Percentiles rank a stretch among this genome's conserved stretches.
Conservation (phyloP, 345 rosid genomes). For the Brassica juncea region DNA sequence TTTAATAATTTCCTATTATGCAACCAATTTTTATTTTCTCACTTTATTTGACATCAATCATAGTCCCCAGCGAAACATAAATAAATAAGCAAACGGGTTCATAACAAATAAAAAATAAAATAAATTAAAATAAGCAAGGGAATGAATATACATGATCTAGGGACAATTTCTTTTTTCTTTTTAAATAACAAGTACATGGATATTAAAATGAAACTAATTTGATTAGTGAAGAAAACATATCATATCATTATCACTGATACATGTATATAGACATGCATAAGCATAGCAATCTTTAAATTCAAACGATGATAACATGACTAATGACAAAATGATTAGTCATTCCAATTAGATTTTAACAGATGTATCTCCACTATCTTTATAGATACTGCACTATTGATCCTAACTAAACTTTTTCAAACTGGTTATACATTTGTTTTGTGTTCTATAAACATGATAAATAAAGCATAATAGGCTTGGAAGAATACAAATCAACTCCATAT, state of each 20-base stretch:
- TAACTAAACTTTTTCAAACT: slow-evolving; percentile 3
- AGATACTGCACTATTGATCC: not conserved
- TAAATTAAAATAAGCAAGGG: too few species aligned
- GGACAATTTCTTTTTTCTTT: not conserved
- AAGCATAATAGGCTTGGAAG: not conserved
- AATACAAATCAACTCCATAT: slow-evolving; percentile 5
- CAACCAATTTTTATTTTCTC: not conserved
- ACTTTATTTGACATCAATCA: slow-evolving; percentile 35
- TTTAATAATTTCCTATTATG: slow-evolving; percentile 26
- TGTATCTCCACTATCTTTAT: slow-evolving; percentile 24
- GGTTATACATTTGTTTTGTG: not conserved
- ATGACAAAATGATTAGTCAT: slow-evolving; percentile 4
- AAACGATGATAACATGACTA: not conserved
- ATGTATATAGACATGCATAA: not conserved
- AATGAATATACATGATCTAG: not conserved
- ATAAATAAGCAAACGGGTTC: not conserved
- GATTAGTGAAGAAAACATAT: not conserved
- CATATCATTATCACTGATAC: not conserved
- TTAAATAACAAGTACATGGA: not conserved
- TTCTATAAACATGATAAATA: not conserved
- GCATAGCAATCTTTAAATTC: not conserved
- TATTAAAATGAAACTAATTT: not conserved
- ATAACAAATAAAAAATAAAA: too few species aligned
- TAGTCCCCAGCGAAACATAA: not conserved
- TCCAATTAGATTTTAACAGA: slow-evolving; percentile 17